A percentile compares a stretch with the other conserved stretches of the same genome.
Conservation (phyloP, 768 basidiomycete species). For the Leccinum subgranulosum region DNA sequence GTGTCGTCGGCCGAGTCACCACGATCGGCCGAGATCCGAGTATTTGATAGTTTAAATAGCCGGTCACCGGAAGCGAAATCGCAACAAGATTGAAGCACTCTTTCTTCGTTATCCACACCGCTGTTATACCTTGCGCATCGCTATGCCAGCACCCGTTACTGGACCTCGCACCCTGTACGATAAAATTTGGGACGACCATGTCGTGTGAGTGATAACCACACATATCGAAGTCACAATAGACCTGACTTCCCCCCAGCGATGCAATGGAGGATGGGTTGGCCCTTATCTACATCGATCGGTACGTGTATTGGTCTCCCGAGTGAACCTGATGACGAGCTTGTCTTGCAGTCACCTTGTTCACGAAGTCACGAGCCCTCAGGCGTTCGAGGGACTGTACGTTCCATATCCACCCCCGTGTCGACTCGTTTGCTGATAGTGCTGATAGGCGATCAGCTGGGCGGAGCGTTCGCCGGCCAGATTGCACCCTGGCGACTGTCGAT, state of each 20-base stretch:
- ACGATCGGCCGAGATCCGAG: slow-evolving; percentile 12
- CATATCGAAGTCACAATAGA: slow-evolving; percentile 4
- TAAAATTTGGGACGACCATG: slow-evolving; percentile 97
- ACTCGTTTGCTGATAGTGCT: slow-evolving; percentile 10
- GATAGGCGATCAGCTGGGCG: slow-evolving; percentile 68
- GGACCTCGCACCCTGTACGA: slow-evolving; percentile 90
- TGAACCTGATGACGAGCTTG: neutral
- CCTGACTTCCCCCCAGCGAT: slow-evolving; percentile 43
- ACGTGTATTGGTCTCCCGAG: slow-evolving; percentile 11
- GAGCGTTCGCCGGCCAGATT: slow-evolving; percentile 79
- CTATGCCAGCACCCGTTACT: slow-evolving; percentile 55
- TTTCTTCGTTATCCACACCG: slow-evolving; percentile 2
- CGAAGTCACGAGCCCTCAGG: slow-evolving; percentile 93
- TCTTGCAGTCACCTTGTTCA: slow-evolving; percentile 60
- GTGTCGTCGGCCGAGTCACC: slow-evolving; percentile 11
- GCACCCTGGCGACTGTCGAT: slow-evolving; percentile 86
- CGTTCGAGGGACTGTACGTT: slow-evolving; percentile 80
- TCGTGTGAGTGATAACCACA: slow-evolving; percentile 56
- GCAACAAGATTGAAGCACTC: neutral
- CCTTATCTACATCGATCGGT: slow-evolving; percentile 83
- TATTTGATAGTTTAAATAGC: slow-evolving; percentile 1
- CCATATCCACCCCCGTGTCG: neutral
- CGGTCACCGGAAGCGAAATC: neutral
- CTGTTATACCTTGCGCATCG: neutral
- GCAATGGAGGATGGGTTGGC: slow-evolving; percentile 73